A percentile compares a stretch with the other conserved stretches of the same genome.
These are phyloP conservation scores for Ambrosiella xylebori DNA, from an alignment of 2,329 filamentous ascomycete genomes.

Conservation along the genomic window DNA sequence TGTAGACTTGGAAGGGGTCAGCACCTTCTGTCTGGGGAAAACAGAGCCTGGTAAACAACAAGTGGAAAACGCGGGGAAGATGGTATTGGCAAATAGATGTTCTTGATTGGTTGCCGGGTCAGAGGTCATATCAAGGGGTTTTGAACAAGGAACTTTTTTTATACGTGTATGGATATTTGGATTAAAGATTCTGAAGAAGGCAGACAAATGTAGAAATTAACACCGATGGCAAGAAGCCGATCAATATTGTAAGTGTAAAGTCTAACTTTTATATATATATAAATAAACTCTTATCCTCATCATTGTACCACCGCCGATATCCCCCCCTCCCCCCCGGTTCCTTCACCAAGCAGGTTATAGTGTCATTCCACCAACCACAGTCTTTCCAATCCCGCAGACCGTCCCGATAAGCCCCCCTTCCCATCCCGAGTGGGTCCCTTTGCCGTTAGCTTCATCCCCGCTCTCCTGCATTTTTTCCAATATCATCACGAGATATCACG, in stretches of 20 bases:
- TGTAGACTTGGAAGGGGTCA: neutral
- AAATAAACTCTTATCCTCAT: too few relatives aligned
- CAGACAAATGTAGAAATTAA: neutral
- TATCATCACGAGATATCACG: too few relatives aligned
- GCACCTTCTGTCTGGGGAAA: too few relatives aligned
- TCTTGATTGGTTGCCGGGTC: neutral
- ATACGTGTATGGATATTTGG: too few relatives aligned
- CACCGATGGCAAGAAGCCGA: neutral
- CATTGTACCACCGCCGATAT: too few relatives aligned
- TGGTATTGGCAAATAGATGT: neutral
- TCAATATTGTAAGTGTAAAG: neutral
- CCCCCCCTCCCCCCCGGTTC: too few relatives aligned
- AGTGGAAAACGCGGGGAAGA: neutral
- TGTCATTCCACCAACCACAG: neutral
- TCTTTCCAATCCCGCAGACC: neutral
- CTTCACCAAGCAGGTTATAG: neutral
- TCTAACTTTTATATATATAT: too few relatives aligned
- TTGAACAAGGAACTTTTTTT: neutral
- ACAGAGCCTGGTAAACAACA: too few relatives aligned
- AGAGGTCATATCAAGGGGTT: neutral
- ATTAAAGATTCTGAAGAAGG: too few relatives aligned
- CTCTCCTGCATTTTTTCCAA: too few relatives aligned
- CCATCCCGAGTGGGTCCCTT: neutral
- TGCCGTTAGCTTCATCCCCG: neutral
- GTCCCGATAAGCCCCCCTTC: neutral